These are phyloP conservation scores for Paramecium sonneborni DNA, from an alignment of 73 alveolate species.

Conservation along the genomic window DNA sequence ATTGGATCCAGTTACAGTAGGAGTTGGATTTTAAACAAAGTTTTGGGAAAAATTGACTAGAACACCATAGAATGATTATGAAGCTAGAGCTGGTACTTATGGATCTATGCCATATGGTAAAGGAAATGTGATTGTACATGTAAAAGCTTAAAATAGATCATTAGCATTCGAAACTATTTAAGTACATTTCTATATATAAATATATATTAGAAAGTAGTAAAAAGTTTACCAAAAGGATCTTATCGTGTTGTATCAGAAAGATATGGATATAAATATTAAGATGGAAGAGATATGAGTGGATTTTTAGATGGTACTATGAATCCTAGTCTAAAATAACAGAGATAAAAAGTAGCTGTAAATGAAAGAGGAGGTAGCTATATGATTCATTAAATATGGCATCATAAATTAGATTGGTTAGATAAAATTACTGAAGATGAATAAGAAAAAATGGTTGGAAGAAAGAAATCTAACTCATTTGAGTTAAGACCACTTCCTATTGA, in stretches of 20 bases:
- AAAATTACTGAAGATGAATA: background rate
- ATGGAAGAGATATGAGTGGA: constrained; percentile 32
- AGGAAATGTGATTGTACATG: background rate
- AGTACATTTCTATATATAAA: background rate
- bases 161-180: background rate
- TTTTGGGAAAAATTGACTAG: background rate
- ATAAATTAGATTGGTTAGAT: background rate
- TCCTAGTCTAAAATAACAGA: background rate
- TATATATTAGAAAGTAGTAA: background rate
- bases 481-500: background rate
- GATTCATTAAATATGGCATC: constrained; percentile 1
- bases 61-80: background rate
- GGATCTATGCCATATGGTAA: background rate
- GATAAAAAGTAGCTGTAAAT: constrained; percentile 1
- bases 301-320: background rate
- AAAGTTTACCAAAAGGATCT: background rate
- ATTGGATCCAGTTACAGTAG: background rate
- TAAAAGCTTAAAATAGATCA: background rate
- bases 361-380: background rate
- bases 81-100: background rate
- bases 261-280: background rate
- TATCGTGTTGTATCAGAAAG: background rate
- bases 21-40: background rate
- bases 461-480: background rate
- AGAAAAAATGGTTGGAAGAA: background rate